Percentiles rank a stretch among this genome's conserved stretches.
phyloP scores from a whole-genome alignment of 2,329 filamentous ascomycete genomes.

The Septoria linicola region DNA sequence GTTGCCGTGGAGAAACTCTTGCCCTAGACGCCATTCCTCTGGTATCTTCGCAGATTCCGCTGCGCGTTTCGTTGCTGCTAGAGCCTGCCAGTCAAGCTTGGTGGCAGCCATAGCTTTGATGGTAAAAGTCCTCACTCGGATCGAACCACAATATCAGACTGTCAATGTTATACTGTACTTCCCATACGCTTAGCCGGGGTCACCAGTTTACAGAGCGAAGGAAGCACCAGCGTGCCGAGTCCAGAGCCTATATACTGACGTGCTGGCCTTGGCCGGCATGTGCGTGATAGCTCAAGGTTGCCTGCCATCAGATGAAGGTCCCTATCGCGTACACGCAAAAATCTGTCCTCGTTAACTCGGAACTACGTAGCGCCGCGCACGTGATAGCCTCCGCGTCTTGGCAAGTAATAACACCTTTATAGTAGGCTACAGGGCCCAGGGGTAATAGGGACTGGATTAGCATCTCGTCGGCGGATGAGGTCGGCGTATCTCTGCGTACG shows the following conservation, averaged over 20 bases:
- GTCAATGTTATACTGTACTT: too few relatives aligned
- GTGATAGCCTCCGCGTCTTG: too few relatives aligned
- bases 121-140: too few relatives aligned
- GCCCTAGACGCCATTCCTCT: slow-evolving; percentile 20
- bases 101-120: not conserved
- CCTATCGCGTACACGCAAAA: too few relatives aligned
- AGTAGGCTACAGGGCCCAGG: too few relatives aligned
- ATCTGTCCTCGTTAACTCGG: too few relatives aligned
- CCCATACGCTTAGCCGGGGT: not conserved
- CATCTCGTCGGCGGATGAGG: too few relatives aligned
- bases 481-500: too few relatives aligned
- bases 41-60: slow-evolving; percentile 20
- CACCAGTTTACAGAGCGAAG: not conserved
- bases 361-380: too few relatives aligned
- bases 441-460: too few relatives aligned
- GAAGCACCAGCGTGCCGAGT: not conserved
- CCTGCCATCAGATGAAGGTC: slow-evolving; percentile 1
- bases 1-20: slow-evolving; percentile 12
- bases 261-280: not conserved
- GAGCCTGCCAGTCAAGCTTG: slow-evolving; percentile 7
- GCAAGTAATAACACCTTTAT: too few relatives aligned
- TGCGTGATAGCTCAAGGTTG: not conserved
- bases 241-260: not conserved
- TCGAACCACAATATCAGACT: too few relatives aligned
- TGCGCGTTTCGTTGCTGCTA: slow-evolving; percentile 17